phyloP scores from a whole-genome alignment of 345 rosid species.

The Eucalyptus urophylla region DNA sequence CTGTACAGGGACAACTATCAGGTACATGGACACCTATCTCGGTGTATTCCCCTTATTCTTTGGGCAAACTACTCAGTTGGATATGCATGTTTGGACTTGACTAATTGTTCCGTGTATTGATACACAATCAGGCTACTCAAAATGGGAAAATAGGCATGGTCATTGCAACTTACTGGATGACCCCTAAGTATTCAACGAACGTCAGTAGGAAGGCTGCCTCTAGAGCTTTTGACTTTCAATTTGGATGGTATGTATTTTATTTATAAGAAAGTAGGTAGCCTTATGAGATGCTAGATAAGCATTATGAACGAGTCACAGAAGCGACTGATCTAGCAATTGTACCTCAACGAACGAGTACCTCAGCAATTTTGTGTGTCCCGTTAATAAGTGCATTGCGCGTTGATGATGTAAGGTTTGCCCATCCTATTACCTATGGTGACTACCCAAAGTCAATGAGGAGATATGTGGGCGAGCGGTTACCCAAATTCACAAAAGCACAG shows the following conservation, averaged over 20 bases:
- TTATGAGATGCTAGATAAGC: neutral
- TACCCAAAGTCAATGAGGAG: conserved; percentile 41
- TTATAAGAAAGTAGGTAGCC: neutral
- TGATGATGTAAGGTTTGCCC: conserved; percentile 13
- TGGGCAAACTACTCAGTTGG: neutral
- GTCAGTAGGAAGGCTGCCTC: neutral
- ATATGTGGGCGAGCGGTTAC: conserved; percentile 34
- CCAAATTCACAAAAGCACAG: conserved; percentile 37
- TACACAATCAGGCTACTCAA: conserved; percentile 8
- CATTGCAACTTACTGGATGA: neutral
- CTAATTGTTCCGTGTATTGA: neutral
- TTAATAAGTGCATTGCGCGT: neutral
- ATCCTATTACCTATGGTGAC: conserved; percentile 47
- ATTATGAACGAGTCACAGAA: neutral
- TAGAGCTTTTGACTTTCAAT: neutral
- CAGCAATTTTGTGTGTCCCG: neutral
- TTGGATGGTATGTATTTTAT: conserved; percentile 2
- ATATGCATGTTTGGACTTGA: neutral
- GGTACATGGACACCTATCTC: neutral
- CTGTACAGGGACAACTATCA: conserved; percentile 21
- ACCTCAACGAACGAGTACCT: neutral
- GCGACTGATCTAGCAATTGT: neutral
- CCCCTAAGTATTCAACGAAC: conserved; percentile 2
- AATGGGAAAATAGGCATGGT: conserved; percentile 22
- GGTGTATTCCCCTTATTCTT: neutral